Evolutionary conservation across 495 filamentous ascomycete species (phyloP), one percentile per base, ranked within the genome.

Genomic region (Lophium mytilinum): DNA sequence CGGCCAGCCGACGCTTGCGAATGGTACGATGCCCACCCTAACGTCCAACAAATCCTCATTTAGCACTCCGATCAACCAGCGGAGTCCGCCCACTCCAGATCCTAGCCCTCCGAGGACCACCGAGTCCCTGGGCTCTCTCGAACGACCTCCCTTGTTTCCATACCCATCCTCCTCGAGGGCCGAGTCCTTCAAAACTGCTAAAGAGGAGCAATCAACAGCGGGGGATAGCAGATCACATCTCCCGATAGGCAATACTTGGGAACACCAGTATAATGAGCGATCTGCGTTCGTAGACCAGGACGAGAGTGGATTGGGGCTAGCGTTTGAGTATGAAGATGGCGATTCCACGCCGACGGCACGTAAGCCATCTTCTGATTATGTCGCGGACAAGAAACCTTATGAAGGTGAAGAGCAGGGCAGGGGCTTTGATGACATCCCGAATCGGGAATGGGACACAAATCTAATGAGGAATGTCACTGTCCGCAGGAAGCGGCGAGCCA

Each of bases 381-480:
- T 33, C 19, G 34, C 35, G 15, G 12, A 30, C 14, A 42, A 12
- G 3, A 9, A 35, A 37, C n/a, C 9, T 14, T 2, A 3, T 9
- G 40, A 58, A 15, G 33, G 1, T 21, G 37, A 41, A 15, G 35
- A 50, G 45, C 19, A 21, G 45, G 5, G 52, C 24, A 43, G 52
- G 15, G 9, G 12, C 42, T 21, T 49, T 52, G 56, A 61, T 12
- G 15, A 52, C 11, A 57, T 64, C 18, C 58, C 59, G 3, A 71
- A 76, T 50, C 66, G 72, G 64, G 80, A 81, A 73, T 81, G 80
- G 78, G 75, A 82, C 59, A 63, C 69, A 53, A 78, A 78, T 67
- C 69, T 77, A 15, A 74, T 74, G 65, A 77, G 77, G 73, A 82
- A 81, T 76, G 78, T 81, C 33, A 76, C 64, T 12, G 72, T 84